These are phyloP conservation scores for Fusarium haematococcum DNA, from an alignment of 2,329 filamentous ascomycete species.

Conservation along the genomic window DNA sequence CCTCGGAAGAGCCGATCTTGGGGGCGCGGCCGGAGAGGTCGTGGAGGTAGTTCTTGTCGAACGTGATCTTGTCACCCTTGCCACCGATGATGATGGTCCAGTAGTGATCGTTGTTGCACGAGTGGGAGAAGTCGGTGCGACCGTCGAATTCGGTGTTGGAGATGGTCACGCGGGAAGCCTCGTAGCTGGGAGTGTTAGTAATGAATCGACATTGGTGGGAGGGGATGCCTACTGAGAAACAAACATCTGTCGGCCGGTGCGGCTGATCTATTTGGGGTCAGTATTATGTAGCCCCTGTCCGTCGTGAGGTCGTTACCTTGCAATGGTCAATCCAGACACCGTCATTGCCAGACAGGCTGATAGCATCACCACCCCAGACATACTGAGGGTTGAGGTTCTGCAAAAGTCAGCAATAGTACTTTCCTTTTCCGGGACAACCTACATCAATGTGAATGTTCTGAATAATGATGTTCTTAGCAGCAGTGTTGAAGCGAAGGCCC, in stretches of 20 bases:
- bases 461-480: slow-evolving; percentile 50
- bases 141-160: slow-evolving; percentile 60
- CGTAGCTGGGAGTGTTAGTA: background rate
- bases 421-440: background rate
- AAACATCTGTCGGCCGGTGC: slow-evolving; percentile 56
- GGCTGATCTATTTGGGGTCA: background rate
- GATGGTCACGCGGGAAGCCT: slow-evolving; percentile 53
- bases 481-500: slow-evolving; percentile 50
- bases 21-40: slow-evolving; percentile 57
- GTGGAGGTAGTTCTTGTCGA: slow-evolving; percentile 59
- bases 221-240: slow-evolving; percentile 15
- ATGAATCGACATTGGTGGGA: background rate
- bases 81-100: slow-evolving; percentile 56
- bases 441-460: slow-evolving; percentile 49
- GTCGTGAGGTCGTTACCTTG: slow-evolving; percentile 40
- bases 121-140: slow-evolving; percentile 52
- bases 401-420: background rate
- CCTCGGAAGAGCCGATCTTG: slow-evolving; percentile 46
- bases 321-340: slow-evolving; percentile 52
- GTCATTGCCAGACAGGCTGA: slow-evolving; percentile 49
- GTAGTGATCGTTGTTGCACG: slow-evolving; percentile 59
- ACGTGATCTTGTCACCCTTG: slow-evolving; percentile 52
- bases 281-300: background rate
- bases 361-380: slow-evolving; percentile 54
- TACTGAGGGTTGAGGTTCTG: slow-evolving; percentile 48